Evolutionary conservation across 1,139 yeast genomes (phyloP).

Genomic region (Hemisphaericaspora subhashii): DNA sequence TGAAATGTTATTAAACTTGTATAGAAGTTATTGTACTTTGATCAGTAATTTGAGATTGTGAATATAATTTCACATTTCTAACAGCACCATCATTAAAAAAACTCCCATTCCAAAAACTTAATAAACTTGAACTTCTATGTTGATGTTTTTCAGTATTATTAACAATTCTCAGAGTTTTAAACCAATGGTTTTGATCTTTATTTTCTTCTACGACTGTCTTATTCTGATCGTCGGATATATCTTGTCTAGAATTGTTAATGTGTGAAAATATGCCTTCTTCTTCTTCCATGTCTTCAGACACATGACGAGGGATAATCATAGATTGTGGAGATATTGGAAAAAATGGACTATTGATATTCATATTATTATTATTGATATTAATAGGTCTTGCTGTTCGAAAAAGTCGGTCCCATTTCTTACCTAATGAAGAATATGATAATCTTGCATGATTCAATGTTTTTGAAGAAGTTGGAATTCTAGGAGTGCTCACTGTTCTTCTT

Average conservation of each 20-base stretch:
- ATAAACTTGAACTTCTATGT: constrained; percentile 1
- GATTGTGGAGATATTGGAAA: constrained; percentile 5
- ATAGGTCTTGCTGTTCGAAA: not conserved
- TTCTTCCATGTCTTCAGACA: not conserved
- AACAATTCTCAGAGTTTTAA: not conserved
- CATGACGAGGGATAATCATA: not conserved
- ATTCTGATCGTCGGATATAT: no score
- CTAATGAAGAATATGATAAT: not conserved
- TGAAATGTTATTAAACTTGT: no score
- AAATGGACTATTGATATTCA: constrained; percentile 3
- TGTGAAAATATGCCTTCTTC: no score
- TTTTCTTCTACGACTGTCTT: constrained; percentile 8
- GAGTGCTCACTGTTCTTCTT: not conserved
- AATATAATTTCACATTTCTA: constrained; percentile 11
- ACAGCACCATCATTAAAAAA: constrained; percentile 12
- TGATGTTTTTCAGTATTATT: no score
- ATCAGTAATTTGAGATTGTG: constrained; percentile 13
- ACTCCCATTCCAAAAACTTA: constrained; percentile 11
- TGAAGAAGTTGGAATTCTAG: constrained; percentile 1
- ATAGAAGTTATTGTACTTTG: not conserved
- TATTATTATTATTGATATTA: no score
- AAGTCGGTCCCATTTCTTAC: not conserved
- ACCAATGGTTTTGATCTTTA: no score
- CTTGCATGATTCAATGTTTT: not conserved
- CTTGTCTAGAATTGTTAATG: no score